These are phyloP conservation scores for Galium porrigens DNA, from an alignment of 305 asterid species.

Conservation along the genomic window DNA sequence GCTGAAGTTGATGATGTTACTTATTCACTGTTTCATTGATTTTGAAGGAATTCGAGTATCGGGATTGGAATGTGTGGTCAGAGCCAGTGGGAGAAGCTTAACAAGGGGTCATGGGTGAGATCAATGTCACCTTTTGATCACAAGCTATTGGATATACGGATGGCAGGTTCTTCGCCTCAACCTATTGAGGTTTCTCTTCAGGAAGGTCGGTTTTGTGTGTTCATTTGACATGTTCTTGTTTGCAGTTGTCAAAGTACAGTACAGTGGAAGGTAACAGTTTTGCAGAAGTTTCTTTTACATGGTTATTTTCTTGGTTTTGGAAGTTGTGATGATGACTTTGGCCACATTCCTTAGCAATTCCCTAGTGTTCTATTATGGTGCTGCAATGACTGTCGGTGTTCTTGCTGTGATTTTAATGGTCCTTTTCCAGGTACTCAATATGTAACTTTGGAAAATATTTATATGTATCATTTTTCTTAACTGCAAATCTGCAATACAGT, in stretches of 20 bases:
- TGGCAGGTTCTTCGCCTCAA: slow-evolving; percentile 36
- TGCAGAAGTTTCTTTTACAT: slow-evolving; percentile 61
- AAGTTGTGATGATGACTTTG: slow-evolving; percentile 38
- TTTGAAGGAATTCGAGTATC: slow-evolving; percentile 54
- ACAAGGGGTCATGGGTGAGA: slow-evolving; percentile 50
- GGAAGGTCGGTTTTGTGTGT: slow-evolving; percentile 47
- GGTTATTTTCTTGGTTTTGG: slow-evolving; percentile 50
- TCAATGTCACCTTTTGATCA: slow-evolving; percentile 83
- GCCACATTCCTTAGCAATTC: slow-evolving; percentile 74
- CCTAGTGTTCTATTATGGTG: slow-evolving; percentile 57
- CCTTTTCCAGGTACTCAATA: slow-evolving; percentile 64
- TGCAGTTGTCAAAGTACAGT: neutral
- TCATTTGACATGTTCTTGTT: slow-evolving; percentile 4
- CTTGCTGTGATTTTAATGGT: slow-evolving; percentile 65
- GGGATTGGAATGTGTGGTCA: slow-evolving; percentile 67
- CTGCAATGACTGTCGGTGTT: slow-evolving; percentile 68
- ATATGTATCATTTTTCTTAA: neutral
- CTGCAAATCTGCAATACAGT: no score
- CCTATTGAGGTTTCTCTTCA: slow-evolving; percentile 53
- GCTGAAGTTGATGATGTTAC: neutral
- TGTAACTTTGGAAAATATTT: neutral
- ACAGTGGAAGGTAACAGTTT: slow-evolving; percentile 3
- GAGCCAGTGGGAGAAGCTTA: slow-evolving; percentile 64
- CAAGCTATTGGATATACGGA: slow-evolving; percentile 59
- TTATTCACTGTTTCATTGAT: neutral